Percentiles rank a stretch among this genome's conserved stretches.
Evolutionary conservation across 768 basidiomycete genomes (phyloP).

Genomic region (Xerocomellus amylosporus): DNA sequence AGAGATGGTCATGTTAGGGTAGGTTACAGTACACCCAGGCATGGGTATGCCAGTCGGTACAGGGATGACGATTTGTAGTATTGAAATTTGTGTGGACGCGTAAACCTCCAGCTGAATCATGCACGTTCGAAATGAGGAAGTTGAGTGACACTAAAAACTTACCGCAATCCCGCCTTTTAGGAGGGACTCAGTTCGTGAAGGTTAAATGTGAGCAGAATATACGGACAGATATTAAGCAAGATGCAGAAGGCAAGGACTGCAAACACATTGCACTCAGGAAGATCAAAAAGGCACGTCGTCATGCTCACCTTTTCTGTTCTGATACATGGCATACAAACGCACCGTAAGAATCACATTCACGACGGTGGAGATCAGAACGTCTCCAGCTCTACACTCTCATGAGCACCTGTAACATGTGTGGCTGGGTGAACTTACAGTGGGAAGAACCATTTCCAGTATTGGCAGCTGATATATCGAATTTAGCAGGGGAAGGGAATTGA

Average conservation of each 20-base stretch:
- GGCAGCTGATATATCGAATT: neutral
- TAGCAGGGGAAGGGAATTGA: neutral
- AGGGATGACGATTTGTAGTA: too few relatives aligned
- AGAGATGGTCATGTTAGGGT: too few relatives aligned
- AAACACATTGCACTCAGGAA: neutral
- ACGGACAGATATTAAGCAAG: neutral
- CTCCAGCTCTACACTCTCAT: neutral
- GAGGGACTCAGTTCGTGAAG: too few relatives aligned
- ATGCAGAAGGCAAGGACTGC: neutral
- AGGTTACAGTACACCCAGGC: too few relatives aligned
- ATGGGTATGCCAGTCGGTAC: too few relatives aligned
- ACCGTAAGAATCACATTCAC: neutral
- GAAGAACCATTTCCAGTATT: neutral
- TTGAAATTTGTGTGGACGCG: too few relatives aligned
- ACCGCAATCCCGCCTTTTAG: too few relatives aligned
- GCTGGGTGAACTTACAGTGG: neutral
- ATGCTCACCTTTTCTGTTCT: neutral
- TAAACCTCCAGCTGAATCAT: too few relatives aligned
- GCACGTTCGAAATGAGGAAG: too few relatives aligned
- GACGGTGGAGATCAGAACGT: neutral
- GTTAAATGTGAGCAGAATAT: neutral
- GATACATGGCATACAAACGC: neutral
- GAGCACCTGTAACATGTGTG: neutral
- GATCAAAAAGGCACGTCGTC: neutral
- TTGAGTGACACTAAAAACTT: too few relatives aligned